Evolutionary conservation across 2,329 filamentous ascomycete species (phyloP).

Genomic region (Keithomyces neogunnii): DNA sequence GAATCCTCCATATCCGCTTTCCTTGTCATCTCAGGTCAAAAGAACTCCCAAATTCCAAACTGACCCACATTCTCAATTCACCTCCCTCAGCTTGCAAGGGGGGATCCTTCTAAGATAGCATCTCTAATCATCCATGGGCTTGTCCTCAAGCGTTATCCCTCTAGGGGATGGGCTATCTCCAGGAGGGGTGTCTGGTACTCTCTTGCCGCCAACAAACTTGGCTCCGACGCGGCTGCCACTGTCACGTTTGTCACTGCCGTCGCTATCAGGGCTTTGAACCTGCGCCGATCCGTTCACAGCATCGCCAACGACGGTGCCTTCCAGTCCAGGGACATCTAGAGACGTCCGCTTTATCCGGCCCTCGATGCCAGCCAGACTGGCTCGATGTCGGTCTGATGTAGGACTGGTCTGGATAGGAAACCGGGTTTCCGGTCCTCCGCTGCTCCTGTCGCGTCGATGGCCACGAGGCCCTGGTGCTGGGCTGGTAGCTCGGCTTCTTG

Average conservation of each 20-base stretch:
- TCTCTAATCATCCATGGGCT: slow-evolving; percentile 41
- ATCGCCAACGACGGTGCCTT: slow-evolving; percentile 29
- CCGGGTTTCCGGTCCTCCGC: slow-evolving; percentile 62
- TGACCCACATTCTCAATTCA: no score
- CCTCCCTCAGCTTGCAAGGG: neutral
- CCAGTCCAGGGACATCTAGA: slow-evolving; percentile 69
- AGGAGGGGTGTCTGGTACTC: slow-evolving; percentile 26
- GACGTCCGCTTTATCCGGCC: slow-evolving; percentile 52
- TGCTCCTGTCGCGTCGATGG: slow-evolving; percentile 76
- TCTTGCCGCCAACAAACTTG: slow-evolving; percentile 41
- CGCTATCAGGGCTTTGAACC: slow-evolving; percentile 14
- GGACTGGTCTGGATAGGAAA: slow-evolving; percentile 75
- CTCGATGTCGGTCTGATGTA: slow-evolving; percentile 43
- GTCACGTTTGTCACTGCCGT: slow-evolving; percentile 49
- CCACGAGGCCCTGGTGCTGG: slow-evolving; percentile 54
- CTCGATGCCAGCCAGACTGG: slow-evolving; percentile 36
- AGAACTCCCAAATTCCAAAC: neutral
- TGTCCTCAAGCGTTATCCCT: slow-evolving; percentile 44
- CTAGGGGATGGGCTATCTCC: slow-evolving; percentile 21
- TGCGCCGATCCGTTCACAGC: slow-evolving; percentile 33
- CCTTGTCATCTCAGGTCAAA: neutral
- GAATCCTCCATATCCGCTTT: neutral
- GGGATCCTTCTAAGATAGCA: neutral
- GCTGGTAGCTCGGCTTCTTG: slow-evolving; percentile 65
- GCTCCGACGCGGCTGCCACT: slow-evolving; percentile 42